Evolutionary conservation across 208 protist species (phyloP), one percentile per base, ranked within the genome.

Genomic region (Crithidia expoeki): DNA sequence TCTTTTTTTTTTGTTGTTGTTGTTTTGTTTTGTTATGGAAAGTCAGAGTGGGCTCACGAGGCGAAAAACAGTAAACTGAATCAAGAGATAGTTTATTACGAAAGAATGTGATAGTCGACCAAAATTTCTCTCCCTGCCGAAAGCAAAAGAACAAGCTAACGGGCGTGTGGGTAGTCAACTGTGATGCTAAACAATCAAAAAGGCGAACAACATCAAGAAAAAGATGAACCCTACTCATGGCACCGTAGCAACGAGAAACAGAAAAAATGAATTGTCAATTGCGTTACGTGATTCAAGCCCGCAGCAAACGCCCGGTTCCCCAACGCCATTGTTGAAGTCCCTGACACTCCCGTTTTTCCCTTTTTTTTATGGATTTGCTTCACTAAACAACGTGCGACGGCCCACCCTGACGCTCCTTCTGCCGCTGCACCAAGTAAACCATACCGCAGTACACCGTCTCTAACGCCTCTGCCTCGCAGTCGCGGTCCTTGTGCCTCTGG

Each of bases 391-490:
- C 42, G 28, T 28, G 46, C 33, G 73, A 51, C 21, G 57, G 12
- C 27, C 23, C 56, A 14, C 67, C 30, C 10, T 72, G 69, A 4
- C 69, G 79, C 73, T 88, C 72, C 72, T 84, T 81, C 33, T 79
- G 72, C 51, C 76, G 73, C 77, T 94, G 84, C 56, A 93, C 76
- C 6, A 96, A 69, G 63, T 88, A 80, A 21, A 91, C 84, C 86
- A 96, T 91, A 19, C 91, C 91, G 59, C 91, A 96, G 80, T 91
- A 93, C 33, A 96, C 64, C 59, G 80, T 82, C 67, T 96, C 84
- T 21, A 93, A 70, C 12, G 85, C 88, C 78, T 96, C 88, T 51
- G 77, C 60, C 77, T 96, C 89, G 60, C 91, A 96, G 59, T 93
- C 85, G 32, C 75, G 61, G 30, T 75, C 79, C 23, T 76, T 71